Evolutionary conservation across 257 asterid species (phyloP).

Genomic region (Oldenlandia corymbosa): DNA sequence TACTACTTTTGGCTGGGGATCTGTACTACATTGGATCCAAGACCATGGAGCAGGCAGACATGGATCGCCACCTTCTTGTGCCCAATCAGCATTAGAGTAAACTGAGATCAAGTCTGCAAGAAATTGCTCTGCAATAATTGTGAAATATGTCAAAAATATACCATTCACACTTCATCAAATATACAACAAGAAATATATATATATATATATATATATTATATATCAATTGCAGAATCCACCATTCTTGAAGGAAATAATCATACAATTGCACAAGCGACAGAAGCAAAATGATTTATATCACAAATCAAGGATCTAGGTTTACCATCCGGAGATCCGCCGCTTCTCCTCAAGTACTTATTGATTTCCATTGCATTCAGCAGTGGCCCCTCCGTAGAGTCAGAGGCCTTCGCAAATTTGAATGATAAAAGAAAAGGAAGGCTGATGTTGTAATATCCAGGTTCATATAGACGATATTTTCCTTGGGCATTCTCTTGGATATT

Average conservation of each 20-base stretch:
- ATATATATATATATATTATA: not conserved
- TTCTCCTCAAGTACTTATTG: slow-evolving; percentile 64
- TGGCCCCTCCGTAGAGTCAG: slow-evolving; percentile 86
- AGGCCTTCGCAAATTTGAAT: slow-evolving; percentile 68
- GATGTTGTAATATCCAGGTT: slow-evolving; percentile 84
- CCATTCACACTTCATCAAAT: slow-evolving; percentile 2
- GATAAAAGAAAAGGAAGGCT: slow-evolving; percentile 79
- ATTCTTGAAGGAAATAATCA: not conserved
- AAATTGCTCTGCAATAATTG: slow-evolving; percentile 51
- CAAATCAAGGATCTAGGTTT: slow-evolving; percentile 14
- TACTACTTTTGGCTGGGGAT: slow-evolving; percentile 66
- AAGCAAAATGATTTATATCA: slow-evolving; percentile 1
- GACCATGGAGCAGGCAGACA: slow-evolving; percentile 96
- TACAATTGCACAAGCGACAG: too few species aligned
- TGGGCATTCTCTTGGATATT: slow-evolving; percentile 93
- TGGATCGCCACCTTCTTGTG: slow-evolving; percentile 93
- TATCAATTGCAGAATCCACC: not conserved
- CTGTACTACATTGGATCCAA: slow-evolving; percentile 80
- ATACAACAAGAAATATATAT: not conserved
- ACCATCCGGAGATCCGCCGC: slow-evolving; percentile 83
- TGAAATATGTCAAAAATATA: slow-evolving; percentile 8
- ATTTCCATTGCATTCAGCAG: slow-evolving; percentile 93
- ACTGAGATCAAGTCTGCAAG: slow-evolving; percentile 43
- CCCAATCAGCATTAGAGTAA: slow-evolving; percentile 61
- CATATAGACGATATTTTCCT: slow-evolving; percentile 77